Base-by-base conservation (phyloP, 2,329 filamentous ascomycete species). In the Aspergillus jensenii region DNA sequence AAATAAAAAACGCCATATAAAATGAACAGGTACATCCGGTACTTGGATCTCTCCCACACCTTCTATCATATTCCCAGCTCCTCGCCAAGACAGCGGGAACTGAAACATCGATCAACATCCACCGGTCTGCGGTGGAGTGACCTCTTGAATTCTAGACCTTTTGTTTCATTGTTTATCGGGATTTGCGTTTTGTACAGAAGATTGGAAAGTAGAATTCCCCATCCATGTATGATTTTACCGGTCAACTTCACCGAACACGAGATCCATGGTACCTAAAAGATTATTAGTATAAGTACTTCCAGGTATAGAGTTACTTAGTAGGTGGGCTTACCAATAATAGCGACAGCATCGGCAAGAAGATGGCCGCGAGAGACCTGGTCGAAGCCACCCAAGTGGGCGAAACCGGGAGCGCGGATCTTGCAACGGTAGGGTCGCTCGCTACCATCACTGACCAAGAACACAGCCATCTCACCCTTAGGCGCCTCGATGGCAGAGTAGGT, bases 381-480 rank as follows among this genome's bases (percentile, higher is more conserved):
- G 76, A 99, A 97, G 65, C 91, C 93, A 71, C 86, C 86, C 77
- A 99, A 79, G 79, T 99, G 96, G 63, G 95, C 95, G 72, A 99
- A 99, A 62, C 95, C 95, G 58, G 95, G 95, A 39, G 96, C 93
- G 69, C 95, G 88, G 69, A 99, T 97, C 82, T 97, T 96, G 80
- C 95, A 97, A 71, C 96, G 86, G 82, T 99, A 99, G 47, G 95
- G 95, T 72, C 95, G 84, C 84, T 99, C 95, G 74, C 88, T 95
- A 63, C 95, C 95, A 74, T 99, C 95, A 74, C 90, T 96, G 71
- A 99, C 95, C 52, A 99, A 81, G 75, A 90, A 99, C 45, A 99
- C 95, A 75, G 90, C 95, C 95, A 99, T 99, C 82, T 99, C 95
- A 70, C 95, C 95, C 88, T 99, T 99, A 60, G 95, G 95, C n/a